phyloP scores from a whole-genome alignment of 176 grass and related monocot genomes.

The Chrysopogon serrulatus region DNA sequence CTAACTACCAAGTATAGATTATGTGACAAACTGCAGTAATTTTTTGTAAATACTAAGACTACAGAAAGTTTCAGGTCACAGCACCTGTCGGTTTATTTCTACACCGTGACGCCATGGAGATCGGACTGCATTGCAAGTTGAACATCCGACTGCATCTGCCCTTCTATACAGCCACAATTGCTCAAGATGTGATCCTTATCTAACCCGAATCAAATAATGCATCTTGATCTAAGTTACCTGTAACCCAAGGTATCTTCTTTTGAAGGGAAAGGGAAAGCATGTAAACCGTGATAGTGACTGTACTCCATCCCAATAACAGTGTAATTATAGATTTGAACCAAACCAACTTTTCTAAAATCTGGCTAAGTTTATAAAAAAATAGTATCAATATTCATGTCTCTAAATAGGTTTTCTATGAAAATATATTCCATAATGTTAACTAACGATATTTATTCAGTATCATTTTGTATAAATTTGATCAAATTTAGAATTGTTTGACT shows the following conservation, averaged over 20 bases:
- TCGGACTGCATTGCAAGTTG: slow-evolving; percentile 5
- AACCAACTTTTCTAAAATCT: neutral
- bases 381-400: neutral
- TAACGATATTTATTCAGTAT: neutral
- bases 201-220: neutral
- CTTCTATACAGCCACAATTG: neutral
- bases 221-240: neutral
- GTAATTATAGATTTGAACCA: neutral
- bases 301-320: neutral
- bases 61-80: neutral
- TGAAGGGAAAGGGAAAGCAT: neutral
- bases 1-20: slow-evolving; percentile 32
- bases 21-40: neutral
- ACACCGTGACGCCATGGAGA: slow-evolving; percentile 5
- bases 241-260: neutral
- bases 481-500: neutral
- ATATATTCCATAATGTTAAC: neutral
- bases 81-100: slow-evolving; percentile 7
- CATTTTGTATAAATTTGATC: neutral
- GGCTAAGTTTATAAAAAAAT: neutral
- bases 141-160: neutral
- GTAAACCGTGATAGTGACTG: neutral
- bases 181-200: slow-evolving; percentile 8
- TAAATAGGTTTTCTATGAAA: neutral
- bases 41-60: neutral